Evolutionary conservation across 106 monocot genomes (phyloP).

Genomic region (Platanthera guangdongensis): DNA sequence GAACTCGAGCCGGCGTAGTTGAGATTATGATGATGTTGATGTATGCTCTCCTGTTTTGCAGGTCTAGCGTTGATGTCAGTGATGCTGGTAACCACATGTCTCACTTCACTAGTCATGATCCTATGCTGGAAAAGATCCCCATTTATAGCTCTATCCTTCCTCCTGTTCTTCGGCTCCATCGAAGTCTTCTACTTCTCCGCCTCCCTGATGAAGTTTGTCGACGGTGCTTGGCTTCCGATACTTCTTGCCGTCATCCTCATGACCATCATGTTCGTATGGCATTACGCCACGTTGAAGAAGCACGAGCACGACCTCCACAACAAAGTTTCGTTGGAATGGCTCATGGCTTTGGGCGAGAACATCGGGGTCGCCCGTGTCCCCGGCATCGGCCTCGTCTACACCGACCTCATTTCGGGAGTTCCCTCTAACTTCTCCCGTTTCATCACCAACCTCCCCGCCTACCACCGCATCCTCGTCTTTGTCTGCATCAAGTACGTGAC

Average conservation of each 20-base stretch:
- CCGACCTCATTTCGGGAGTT: conserved; percentile 47
- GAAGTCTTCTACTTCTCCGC: conserved; percentile 60
- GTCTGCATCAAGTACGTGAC: conserved; percentile 56
- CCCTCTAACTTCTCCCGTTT: conserved; percentile 67
- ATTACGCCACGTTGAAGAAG: conserved; percentile 47
- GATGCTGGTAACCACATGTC: conserved; percentile 64
- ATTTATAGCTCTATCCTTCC: conserved; percentile 46
- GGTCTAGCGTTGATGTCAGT: conserved; percentile 62
- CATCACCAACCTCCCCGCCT: conserved; percentile 58
- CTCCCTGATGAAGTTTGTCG: conserved; percentile 52
- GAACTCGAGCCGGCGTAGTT: neutral
- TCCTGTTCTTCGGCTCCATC: conserved; percentile 53
- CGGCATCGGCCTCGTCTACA: conserved; percentile 62
- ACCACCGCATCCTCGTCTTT: conserved; percentile 50
- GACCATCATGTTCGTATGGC: conserved; percentile 58
- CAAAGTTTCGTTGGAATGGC: conserved; percentile 64
- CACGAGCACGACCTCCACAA: conserved; percentile 58
- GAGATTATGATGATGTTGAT: neutral
- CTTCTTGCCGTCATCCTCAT: conserved; percentile 51
- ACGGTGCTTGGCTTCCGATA: conserved; percentile 67
- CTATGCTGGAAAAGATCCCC: conserved; percentile 60
- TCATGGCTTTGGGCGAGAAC: conserved; percentile 45
- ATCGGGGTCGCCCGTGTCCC: conserved; percentile 63
- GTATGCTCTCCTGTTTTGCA: neutral
- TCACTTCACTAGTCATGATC: conserved; percentile 54